A percentile compares a stretch with the other conserved stretches of the same genome.
phyloP scores from a whole-genome alignment of 495 filamentous ascomycete species.

The Penicillium soppii region DNA sequence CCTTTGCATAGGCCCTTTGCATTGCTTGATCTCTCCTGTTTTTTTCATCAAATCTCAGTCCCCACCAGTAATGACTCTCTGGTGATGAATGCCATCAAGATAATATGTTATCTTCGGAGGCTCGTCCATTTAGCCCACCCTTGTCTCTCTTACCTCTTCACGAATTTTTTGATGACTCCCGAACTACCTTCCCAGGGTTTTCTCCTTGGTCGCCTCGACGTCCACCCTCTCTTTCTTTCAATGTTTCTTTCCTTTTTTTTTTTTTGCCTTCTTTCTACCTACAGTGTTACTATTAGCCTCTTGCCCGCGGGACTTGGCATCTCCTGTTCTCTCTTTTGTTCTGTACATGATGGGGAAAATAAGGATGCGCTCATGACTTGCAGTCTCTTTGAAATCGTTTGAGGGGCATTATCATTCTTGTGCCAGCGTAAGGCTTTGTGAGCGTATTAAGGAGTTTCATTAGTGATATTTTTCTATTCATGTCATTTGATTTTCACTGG shows the following conservation, averaged over 20 bases:
- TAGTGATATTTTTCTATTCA: conserved; percentile 8
- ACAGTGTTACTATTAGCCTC: conserved; percentile 13
- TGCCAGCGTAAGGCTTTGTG: conserved; percentile 13
- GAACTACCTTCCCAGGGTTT: background rate
- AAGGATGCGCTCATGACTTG: conserved; percentile 19
- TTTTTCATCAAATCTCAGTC: conserved; percentile 24
- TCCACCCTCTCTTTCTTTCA: conserved; percentile 5
- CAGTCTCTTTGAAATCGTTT: conserved; percentile 3
- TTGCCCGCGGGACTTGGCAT: conserved; percentile 2
- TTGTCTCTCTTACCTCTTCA: conserved; percentile 18
- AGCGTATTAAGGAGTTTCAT: conserved; percentile 14
- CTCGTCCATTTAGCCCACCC: conserved; percentile 22
- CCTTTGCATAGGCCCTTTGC: conserved; percentile 26
- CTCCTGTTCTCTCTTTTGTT: conserved; percentile 7
- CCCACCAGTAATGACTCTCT: conserved; percentile 44
- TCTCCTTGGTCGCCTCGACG: background rate
- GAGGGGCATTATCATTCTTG: conserved; percentile 10
- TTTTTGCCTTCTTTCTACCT: conserved; percentile 11
- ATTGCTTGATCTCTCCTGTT: conserved; percentile 30
- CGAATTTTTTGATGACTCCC: conserved; percentile 7
- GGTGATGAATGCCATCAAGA: conserved; percentile 31
- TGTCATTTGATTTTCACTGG: too few relatives aligned
- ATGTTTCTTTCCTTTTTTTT: conserved; percentile 10
- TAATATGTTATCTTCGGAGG: conserved; percentile 17
- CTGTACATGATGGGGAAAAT: conserved; percentile 35